Evolutionary conservation across 768 basidiomycete genomes (phyloP).

Genomic region (Pseudohyphozyma bogoriensis): DNA sequence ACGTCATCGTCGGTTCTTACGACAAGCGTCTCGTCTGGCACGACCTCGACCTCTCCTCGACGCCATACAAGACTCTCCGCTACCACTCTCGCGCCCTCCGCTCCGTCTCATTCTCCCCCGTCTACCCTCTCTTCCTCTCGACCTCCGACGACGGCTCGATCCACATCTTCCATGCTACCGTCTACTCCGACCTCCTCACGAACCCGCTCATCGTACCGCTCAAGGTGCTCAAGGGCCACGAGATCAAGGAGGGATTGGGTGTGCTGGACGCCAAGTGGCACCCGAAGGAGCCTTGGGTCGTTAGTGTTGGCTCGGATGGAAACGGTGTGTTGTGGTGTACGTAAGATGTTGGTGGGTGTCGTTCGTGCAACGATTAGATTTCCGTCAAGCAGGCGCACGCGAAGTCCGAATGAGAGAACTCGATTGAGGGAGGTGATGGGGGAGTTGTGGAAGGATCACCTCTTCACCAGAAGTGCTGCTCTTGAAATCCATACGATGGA

Average conservation of each 20-base stretch:
- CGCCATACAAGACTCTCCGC: constrained; percentile 88
- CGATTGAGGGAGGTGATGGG: too few relatives aligned
- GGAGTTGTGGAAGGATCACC: too few relatives aligned
- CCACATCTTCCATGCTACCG: constrained; percentile 90
- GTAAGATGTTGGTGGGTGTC: constrained; percentile 26
- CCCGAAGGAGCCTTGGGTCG: constrained; percentile 78
- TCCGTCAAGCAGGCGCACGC: too few relatives aligned
- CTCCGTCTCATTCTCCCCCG: constrained; percentile 83
- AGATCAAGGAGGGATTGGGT: constrained; percentile 71
- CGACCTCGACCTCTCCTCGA: constrained; percentile 89
- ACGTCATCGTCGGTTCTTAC: constrained; percentile 93
- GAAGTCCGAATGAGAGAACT: too few relatives aligned
- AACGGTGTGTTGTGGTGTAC: constrained; percentile 65
- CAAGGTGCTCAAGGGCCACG: constrained; percentile 90
- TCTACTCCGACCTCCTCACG: constrained; percentile 89
- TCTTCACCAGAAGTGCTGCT: too few relatives aligned
- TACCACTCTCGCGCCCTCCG: constrained; percentile 92
- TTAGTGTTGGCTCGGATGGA: constrained; percentile 88
- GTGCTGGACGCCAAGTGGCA: constrained; percentile 88
- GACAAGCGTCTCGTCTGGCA: constrained; percentile 98
- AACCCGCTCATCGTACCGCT: constrained; percentile 96
- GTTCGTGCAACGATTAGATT: neutral
- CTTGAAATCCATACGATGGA: too few relatives aligned
- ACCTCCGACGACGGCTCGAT: constrained; percentile 95
- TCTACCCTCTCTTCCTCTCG: constrained; percentile 89